Evolutionary conservation across 306 rosid species (phyloP).

Genomic region (Pyrus bretschneideri): DNA sequence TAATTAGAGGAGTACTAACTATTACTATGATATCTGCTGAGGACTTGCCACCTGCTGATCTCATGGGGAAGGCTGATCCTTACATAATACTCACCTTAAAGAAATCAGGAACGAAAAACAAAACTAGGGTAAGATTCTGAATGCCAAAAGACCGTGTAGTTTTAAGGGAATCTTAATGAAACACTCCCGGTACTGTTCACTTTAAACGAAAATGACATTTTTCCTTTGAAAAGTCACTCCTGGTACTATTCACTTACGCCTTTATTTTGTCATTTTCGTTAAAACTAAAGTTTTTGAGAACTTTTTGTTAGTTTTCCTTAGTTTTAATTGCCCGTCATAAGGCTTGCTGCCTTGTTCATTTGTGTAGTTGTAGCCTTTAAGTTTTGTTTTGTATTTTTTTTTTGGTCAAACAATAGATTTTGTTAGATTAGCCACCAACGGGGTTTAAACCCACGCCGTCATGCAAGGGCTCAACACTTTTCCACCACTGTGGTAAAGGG

Average conservation of each 20-base stretch:
- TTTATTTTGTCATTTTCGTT: too few relatives aligned
- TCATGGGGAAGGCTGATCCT: constrained; percentile 93
- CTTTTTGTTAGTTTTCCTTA: background rate
- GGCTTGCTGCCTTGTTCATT: background rate
- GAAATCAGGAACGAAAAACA: constrained; percentile 72
- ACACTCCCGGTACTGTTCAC: too few relatives aligned
- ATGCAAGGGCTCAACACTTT: too few relatives aligned
- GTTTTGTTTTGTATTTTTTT: background rate
- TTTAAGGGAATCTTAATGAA: background rate
- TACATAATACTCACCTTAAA: constrained; percentile 73
- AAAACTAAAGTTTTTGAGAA: too few relatives aligned
- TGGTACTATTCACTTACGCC: too few relatives aligned
- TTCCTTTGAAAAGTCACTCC: too few relatives aligned
- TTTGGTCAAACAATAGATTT: too few relatives aligned
- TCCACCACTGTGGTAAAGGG: too few relatives aligned
- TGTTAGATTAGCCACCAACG: too few relatives aligned
- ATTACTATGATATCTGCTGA: constrained; percentile 87
- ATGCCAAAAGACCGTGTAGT: background rate
- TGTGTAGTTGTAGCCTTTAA: background rate
- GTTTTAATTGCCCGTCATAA: background rate
- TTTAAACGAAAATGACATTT: too few relatives aligned
- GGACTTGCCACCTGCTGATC: constrained; percentile 80
- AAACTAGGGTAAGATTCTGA: constrained; percentile 69
- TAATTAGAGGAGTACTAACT: constrained; percentile 84
- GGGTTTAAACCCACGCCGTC: too few relatives aligned